Evolutionary conservation across 1,284 basidiomycete species (phyloP).

Genomic region (Trametes polyzona): DNA sequence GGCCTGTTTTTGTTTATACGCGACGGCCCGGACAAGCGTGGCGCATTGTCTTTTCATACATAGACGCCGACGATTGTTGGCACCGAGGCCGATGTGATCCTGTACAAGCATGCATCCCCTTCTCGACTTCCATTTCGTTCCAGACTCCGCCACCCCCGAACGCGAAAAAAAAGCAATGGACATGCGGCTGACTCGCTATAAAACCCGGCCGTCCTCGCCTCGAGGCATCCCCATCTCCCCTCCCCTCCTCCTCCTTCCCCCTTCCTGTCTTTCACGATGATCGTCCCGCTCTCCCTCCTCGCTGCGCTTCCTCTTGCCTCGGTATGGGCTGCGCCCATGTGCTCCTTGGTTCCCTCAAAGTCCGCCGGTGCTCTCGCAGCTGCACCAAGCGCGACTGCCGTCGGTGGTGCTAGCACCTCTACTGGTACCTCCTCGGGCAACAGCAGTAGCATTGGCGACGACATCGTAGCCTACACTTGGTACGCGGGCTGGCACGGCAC

Average conservation of each 20-base stretch:
- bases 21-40: too few relatives aligned
- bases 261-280: conserved; percentile 27
- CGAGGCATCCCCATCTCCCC: background rate
- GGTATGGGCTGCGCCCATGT: conserved; percentile 39
- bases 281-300: conserved; percentile 29
- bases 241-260: conserved; percentile 3
- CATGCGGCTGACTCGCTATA: conserved; percentile 16
- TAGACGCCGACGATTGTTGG: too few relatives aligned
- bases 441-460: conserved; percentile 16
- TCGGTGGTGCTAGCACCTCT: conserved; percentile 4
- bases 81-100: too few relatives aligned
- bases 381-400: conserved; percentile 5
- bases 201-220: background rate
- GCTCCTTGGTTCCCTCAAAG: conserved; percentile 25
- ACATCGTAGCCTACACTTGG: conserved; percentile 55
- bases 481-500: conserved; percentile 58
- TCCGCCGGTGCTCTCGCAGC: conserved; percentile 11
- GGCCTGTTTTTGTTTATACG: too few relatives aligned
- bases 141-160: background rate
- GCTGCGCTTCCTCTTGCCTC: conserved; percentile 26
- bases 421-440: background rate
- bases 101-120: too few relatives aligned
- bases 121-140: conserved; percentile 4
- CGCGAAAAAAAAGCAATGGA: background rate
- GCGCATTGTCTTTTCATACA: too few relatives aligned